Evolutionary conservation across 306 rosid species (phyloP).

Genomic region (Vicia faba): DNA sequence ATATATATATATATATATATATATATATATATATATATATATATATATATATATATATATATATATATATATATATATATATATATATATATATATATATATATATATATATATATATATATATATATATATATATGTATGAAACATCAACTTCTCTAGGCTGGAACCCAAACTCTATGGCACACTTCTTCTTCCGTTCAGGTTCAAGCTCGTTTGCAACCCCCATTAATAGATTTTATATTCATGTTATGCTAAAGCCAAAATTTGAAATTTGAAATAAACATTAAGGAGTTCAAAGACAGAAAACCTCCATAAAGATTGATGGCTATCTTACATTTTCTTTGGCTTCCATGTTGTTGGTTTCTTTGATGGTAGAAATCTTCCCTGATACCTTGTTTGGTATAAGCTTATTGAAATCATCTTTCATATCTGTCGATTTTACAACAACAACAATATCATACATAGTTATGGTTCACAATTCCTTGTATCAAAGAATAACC

Average conservation of each 20-base stretch:
- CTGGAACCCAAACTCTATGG: too few species aligned
- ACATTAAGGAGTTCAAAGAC: constrained; percentile 30
- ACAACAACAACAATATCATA: constrained; percentile 80
- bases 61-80: too few species aligned
- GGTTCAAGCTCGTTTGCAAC: too few species aligned
- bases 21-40: too few species aligned
- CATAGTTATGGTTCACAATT: constrained; percentile 65
- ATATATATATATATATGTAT: too few species aligned
- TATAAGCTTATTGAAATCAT: constrained; percentile 48
- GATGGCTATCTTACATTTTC: constrained; percentile 44
- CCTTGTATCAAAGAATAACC: constrained; percentile 83
- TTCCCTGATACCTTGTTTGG: constrained; percentile 44
- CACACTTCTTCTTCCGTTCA: too few species aligned
- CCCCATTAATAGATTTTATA: background rate
- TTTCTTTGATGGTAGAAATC: constrained; percentile 40
- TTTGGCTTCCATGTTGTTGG: constrained; percentile 39
- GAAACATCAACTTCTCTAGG: too few species aligned
- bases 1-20: too few species aligned
- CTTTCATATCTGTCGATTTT: constrained; percentile 70
- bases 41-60: too few species aligned
- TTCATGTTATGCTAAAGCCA: constrained; percentile 22
- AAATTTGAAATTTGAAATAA: background rate
- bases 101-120: too few species aligned
- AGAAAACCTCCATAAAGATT: constrained; percentile 12
- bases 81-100: too few species aligned